phyloP scores from a whole-genome alignment of 2,329 filamentous ascomycete species.

The Fusarium nurragi region DNA sequence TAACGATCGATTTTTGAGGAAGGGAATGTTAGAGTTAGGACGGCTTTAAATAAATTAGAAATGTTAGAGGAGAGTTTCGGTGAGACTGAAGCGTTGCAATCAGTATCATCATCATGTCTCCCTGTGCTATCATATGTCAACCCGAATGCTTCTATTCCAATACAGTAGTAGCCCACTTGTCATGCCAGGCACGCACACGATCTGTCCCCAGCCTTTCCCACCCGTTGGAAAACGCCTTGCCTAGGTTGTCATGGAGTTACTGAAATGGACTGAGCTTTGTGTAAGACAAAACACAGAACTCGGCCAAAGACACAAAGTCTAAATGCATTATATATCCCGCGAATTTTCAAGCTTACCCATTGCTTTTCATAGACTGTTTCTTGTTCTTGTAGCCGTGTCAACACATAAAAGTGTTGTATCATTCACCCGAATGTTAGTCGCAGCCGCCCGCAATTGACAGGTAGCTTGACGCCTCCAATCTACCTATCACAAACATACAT shows the following conservation, averaged over 20 bases:
- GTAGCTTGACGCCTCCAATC: constrained; percentile 7
- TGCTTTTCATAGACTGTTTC: not conserved
- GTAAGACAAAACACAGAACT: constrained; percentile 3
- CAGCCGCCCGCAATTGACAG: not conserved
- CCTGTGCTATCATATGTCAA: not conserved
- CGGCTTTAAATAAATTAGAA: not conserved
- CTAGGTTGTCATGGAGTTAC: not conserved
- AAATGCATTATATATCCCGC: not conserved
- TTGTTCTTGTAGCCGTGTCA: not conserved
- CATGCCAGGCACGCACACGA: not conserved
- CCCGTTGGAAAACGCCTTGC: constrained; percentile 5
- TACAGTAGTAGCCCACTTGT: not conserved
- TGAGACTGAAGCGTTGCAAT: not conserved
- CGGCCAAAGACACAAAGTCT: not conserved
- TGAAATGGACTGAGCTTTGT: not conserved
- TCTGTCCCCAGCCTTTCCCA: not conserved
- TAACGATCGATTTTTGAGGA: not conserved
- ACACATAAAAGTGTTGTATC: not conserved
- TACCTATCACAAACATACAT: constrained; percentile 3
- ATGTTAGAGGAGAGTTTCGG: too few relatives aligned
- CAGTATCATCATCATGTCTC: not conserved
- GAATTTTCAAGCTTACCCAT: not conserved
- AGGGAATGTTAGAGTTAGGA: not conserved
- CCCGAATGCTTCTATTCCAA: not conserved
- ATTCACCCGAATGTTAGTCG: not conserved